phyloP scores from a whole-genome alignment of 2,329 filamentous ascomycete genomes.

The Dendrostoma leiphaemia region DNA sequence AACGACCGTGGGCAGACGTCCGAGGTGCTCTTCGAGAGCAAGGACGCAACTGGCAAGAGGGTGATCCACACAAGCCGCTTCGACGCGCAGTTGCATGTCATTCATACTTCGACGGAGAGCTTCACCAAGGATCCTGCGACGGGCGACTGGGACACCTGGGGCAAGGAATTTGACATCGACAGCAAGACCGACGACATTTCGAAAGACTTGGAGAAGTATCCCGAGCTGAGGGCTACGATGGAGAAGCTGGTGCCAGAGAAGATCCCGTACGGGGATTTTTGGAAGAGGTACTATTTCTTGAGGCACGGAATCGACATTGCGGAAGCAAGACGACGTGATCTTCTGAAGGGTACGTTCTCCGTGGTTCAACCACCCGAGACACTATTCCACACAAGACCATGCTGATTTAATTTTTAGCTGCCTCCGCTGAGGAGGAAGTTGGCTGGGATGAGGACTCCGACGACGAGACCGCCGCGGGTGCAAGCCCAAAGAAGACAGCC shows the following conservation, averaged over 20 bases:
- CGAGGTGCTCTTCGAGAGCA: conserved; percentile 85
- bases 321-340: conserved; percentile 81
- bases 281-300: conserved; percentile 94
- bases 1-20: conserved; percentile 33
- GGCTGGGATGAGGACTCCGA: conserved; percentile 61
- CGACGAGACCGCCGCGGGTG: conserved; percentile 31
- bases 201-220: conserved; percentile 78
- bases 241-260: conserved; percentile 92
- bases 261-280: conserved; percentile 87
- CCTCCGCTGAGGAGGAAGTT: conserved; percentile 69
- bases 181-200: conserved; percentile 82
- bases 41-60: conserved; percentile 83
- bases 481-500: conserved; percentile 26
- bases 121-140: conserved; percentile 80
- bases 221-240: conserved; percentile 84
- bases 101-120: conserved; percentile 80
- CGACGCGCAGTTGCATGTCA: conserved; percentile 92
- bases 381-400: conserved; percentile 20
- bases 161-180: conserved; percentile 73
- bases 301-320: conserved; percentile 91
- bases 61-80: conserved; percentile 94
- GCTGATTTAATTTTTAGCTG: conserved; percentile 49
- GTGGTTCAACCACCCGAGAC: conserved; percentile 9
- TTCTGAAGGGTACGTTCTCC: conserved; percentile 74
- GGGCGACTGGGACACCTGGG: conserved; percentile 73